Evolutionary conservation across 129 eudicot genomes (phyloP).

Genomic region (Glebionis coronaria): DNA sequence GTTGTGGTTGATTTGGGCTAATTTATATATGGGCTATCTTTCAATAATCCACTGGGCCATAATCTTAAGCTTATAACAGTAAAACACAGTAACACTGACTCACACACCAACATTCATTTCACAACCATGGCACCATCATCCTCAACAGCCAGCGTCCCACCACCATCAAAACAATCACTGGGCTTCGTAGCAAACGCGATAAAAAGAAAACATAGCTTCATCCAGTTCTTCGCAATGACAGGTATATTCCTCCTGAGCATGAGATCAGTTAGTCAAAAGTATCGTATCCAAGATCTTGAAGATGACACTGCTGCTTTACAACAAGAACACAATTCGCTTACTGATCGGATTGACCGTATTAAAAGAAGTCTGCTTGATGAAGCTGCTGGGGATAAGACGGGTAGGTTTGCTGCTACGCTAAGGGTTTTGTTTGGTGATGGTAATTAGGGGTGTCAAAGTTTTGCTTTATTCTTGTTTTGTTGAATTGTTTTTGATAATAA

Average conservation of each 20-base stretch:
- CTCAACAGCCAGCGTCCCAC: neutral
- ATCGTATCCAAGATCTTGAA: constrained; percentile 54
- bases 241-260: constrained; percentile 66
- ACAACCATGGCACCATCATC: neutral
- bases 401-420: constrained; percentile 53
- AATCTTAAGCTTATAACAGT: no score
- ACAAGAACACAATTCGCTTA: constrained; percentile 42
- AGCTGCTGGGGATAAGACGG: constrained; percentile 53
- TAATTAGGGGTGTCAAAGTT: neutral
- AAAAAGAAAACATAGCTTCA: constrained; percentile 61
- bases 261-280: constrained; percentile 67
- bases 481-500: no score
- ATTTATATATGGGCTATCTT: no score
- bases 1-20: no score
- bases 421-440: constrained; percentile 51
- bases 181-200: constrained; percentile 53
- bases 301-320: constrained; percentile 51
- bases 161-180: constrained; percentile 31
- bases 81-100: no score
- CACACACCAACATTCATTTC: neutral
- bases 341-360: constrained; percentile 45
- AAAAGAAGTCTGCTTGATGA: constrained; percentile 53
- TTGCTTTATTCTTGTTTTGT: no score
- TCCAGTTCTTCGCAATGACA: constrained; percentile 79
- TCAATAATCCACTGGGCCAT: no score